Base-by-base conservation (phyloP, 2,329 filamentous ascomycete species). In the Colletotrichum echinochloae region DNA sequence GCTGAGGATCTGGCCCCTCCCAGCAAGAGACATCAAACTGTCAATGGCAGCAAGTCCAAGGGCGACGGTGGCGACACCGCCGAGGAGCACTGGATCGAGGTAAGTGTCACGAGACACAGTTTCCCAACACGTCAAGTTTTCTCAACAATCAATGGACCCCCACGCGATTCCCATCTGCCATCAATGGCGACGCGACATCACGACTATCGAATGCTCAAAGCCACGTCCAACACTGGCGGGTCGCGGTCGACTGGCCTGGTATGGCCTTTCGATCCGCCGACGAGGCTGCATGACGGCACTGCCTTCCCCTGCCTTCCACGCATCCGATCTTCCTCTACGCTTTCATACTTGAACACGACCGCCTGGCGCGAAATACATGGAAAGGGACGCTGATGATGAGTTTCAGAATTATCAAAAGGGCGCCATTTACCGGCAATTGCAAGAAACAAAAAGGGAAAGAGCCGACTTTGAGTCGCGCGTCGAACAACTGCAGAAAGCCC, bases 391-490 rank as follows among this genome's bases (percentile, higher is more conserved):
- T 71, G 68, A 71, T 71, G 57, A 71, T 63, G 57, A 71, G 52
- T 68, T 68, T 68, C 68, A 71, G 68, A 71, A 71, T 41, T 96
- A 92, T 78, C 93, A 95, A 83, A 99, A 98, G 84, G 96, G 97
- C 84, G 96, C 96, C 74, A 97, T 99, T 79, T 92, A 93, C 77
- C 94, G 97, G 69, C 95, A 98, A 83, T 97, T 99, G 94, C 93
- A 94, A 79, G 96, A 98, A 82, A 98, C 97, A 82, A 97, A 97
- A 83, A 91, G 96, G 76, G 94, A 97, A 79, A 95, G 94, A 79
- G 87, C 88, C 68, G 92, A 92, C 49, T 85, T 97, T 73, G 95
- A 98, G 83, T 86, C 89, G 69, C 92, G 93, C 78, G 85, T 98
- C 72, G 91, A 91, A 78, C 93, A 97, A 74, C 85, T 97, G 73